Evolutionary conservation across 2,329 filamentous ascomycete species (phyloP).

Genomic region (Parastagonospora nodorum): DNA sequence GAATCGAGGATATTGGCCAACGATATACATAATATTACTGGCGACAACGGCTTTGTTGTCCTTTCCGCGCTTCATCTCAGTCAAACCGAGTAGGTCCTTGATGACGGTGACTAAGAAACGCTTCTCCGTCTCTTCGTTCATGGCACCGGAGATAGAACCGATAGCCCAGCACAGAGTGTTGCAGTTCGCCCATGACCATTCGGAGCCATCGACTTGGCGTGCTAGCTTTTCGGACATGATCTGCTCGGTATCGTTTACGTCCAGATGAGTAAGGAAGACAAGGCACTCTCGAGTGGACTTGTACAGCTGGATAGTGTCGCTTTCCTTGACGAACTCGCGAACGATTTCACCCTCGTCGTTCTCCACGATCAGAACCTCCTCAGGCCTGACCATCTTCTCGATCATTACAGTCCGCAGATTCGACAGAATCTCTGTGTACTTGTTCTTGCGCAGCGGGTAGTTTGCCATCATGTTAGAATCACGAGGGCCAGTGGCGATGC

Average conservation of each 20-base stretch:
- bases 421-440: conserved; percentile 91
- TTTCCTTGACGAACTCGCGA: conserved; percentile 98
- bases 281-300: conserved; percentile 98
- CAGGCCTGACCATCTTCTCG: conserved; percentile 98
- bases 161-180: conserved; percentile 99
- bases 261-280: conserved; percentile 95
- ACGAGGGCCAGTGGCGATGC: conserved; percentile 77
- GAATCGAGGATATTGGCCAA: conserved; percentile 97
- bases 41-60: conserved; percentile 99
- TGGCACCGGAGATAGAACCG: conserved; percentile 95
- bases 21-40: conserved; percentile 99
- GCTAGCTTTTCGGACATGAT: conserved; percentile 99
- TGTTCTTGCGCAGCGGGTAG: conserved; percentile 95
- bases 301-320: conserved; percentile 97
- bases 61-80: conserved; percentile 98
- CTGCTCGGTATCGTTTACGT: conserved; percentile 94
- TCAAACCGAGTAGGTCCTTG: conserved; percentile 93
- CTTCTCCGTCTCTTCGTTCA: conserved; percentile 99
- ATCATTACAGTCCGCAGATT: conserved; percentile 98
- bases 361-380: conserved; percentile 98
- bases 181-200: conserved; percentile 99
- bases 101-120: conserved; percentile 98
- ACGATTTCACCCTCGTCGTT: conserved; percentile 99
- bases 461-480: conserved; percentile 84
- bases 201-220: conserved; percentile 89